Percentiles rank a stretch among this genome's conserved stretches.
These are phyloP conservation scores for Crocinoboletus sp. DNA, from an alignment of 1,284 basidiomycete species.

Conservation along the genomic window DNA sequence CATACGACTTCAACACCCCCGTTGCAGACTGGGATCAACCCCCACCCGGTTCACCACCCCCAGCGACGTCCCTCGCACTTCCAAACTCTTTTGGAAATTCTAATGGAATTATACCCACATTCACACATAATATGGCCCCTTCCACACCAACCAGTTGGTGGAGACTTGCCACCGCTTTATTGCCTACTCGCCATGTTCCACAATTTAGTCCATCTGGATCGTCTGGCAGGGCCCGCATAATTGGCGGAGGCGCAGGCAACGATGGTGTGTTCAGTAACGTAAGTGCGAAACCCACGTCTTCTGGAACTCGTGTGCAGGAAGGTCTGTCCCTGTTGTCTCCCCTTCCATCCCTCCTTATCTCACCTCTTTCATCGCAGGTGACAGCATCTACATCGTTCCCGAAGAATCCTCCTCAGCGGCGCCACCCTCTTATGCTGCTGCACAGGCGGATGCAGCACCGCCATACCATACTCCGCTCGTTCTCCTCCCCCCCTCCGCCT, in stretches of 20 bases:
- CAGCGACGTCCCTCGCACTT: constrained; percentile 54
- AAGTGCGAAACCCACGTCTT: constrained; percentile 77
- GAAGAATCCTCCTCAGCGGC: constrained; percentile 79
- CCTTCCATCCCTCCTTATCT: neutral
- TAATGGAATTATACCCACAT: constrained; percentile 70
- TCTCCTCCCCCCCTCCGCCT: constrained; percentile 64
- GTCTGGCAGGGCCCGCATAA: constrained; percentile 11
- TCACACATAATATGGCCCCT: constrained; percentile 36
- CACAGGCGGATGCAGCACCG: constrained; percentile 92
- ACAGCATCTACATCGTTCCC: constrained; percentile 68
- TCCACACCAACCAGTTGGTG: constrained; percentile 41
- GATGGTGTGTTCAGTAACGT: constrained; percentile 98
- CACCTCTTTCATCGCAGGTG: constrained; percentile 43
- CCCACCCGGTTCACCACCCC: constrained; percentile 82
- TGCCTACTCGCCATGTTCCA: constrained; percentile 46
- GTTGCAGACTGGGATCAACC: constrained; percentile 71
- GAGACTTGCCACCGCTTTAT: constrained; percentile 53
- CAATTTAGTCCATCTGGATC: constrained; percentile 42
- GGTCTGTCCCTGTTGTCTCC: constrained; percentile 39
- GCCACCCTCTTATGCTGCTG: constrained; percentile 86
- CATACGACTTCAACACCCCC: constrained; percentile 84
- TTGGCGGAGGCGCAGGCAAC: constrained; percentile 77
- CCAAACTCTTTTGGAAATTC: constrained; percentile 76
- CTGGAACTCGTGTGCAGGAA: constrained; percentile 54
- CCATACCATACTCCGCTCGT: constrained; percentile 99